Evolutionary conservation across 2,329 filamentous ascomycete species (phyloP), one percentile per base, ranked within the genome.

Genomic region (Fusarium goolgardi): DNA sequence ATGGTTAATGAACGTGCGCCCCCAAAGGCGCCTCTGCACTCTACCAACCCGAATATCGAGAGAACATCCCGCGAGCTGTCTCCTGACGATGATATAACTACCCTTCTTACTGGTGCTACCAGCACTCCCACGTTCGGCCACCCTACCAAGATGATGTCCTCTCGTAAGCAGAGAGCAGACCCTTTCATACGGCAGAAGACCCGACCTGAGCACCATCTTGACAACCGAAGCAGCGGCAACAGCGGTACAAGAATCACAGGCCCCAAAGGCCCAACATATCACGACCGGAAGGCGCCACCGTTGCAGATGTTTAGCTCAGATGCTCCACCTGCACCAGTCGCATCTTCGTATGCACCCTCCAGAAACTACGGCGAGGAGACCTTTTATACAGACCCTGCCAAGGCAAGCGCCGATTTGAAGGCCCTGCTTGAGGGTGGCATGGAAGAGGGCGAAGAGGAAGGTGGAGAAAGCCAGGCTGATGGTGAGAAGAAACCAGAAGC

Each of bases 381-480:
- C 3, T 82, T 88, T 64, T 93, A 91, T 70, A 88, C 91, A 8
- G 91, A 94, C 69, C 87, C 90, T 0, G 82, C 83, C 59, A 90
- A 92, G 76, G 91, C 92, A 13, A 88, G 86, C 51, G 89, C 90
- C 46, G 92, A 95, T 70, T 84, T 96, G 67, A 96, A 96, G 76
- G 91, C 90, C 10, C 78, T 96, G n/a, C 83, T 96, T 2, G 92
- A 95, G 76, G 92, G 91, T 10, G 91, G 91, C 12, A 88, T 95
- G 78, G 91, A 94, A 54, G 90, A 91, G 0, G 87, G 89, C 1
- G 88, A 91, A 23, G 81, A 81, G 5, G 82, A 79, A 51, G 80
- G 79, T 43, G 81, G 77, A 20, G 66, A 72, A 20, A 47, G 55
- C 59, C 75, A 47, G 20, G 70, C 72, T 2, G 72, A 59, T 32